Conservation (phyloP, 352 stramenopile genomes). For the Saprolegnia parasitica region DNA sequence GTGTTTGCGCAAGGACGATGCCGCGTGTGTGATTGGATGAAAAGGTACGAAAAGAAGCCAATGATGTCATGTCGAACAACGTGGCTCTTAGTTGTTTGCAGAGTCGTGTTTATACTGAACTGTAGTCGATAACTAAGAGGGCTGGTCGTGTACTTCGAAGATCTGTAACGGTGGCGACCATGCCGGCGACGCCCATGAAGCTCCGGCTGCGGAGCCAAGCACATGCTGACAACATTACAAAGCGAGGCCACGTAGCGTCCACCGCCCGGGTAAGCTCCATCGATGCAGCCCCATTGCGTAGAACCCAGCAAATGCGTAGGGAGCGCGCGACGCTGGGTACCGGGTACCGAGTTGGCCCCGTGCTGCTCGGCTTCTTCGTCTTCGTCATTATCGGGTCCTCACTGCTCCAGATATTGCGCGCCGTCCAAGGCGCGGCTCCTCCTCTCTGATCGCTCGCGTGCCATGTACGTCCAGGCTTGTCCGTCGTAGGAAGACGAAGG, state of each 20-base stretch:
- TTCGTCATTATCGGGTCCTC: slow-evolving; percentile 83
- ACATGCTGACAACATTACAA: not conserved
- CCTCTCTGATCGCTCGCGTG: not conserved
- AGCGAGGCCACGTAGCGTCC: not conserved
- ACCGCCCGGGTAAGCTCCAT: not conserved
- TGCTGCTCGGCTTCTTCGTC: slow-evolving; percentile 80
- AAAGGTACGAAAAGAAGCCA: no score
- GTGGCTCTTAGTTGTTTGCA: no score
- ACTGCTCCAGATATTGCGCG: slow-evolving; percentile 78
- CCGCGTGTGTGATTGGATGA: no score
- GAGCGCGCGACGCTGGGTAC: slow-evolving; percentile 36
- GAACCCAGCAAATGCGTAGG: not conserved
- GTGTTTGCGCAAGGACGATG: no score
- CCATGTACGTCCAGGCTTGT: not conserved
- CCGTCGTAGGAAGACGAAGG: not conserved
- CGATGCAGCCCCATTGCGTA: not conserved
- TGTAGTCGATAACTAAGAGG: no score
- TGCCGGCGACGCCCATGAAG: no score
- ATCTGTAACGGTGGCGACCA: no score
- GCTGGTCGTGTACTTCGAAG: no score
- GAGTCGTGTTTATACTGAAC: no score
- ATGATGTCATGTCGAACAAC: no score
- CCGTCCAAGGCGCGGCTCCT: slow-evolving; percentile 45
- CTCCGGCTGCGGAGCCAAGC: not conserved
- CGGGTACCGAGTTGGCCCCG: slow-evolving; percentile 58